Evolutionary conservation across 179 eudicot species (phyloP).

Genomic region (Pouteria campechiana): DNA sequence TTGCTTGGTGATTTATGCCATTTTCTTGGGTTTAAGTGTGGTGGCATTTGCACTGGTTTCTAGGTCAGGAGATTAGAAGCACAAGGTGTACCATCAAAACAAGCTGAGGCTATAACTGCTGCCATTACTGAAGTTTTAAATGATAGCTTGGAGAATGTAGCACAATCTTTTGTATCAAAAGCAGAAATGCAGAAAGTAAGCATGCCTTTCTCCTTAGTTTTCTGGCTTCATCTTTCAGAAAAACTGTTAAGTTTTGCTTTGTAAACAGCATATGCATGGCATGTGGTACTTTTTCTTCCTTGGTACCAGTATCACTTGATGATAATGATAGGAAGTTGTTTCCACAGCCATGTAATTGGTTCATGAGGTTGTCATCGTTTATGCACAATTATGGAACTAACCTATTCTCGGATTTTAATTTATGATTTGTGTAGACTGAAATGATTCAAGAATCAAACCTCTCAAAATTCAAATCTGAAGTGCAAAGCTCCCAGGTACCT

Average conservation of each 20-base stretch:
- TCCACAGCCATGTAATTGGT: no score
- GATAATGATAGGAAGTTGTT: no score
- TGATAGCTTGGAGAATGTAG: conserved; percentile 60
- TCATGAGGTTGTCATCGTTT: no score
- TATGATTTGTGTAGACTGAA: conserved; percentile 26
- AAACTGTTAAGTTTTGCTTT: no score
- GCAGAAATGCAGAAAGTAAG: conserved; percentile 58
- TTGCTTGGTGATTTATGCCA: no score
- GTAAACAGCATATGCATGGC: no score
- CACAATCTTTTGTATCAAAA: conserved; percentile 52
- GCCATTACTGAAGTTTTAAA: conserved; percentile 60
- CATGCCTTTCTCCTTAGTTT: not conserved
- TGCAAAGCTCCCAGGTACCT: conserved; percentile 64
- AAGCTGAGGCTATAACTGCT: conserved; percentile 77
- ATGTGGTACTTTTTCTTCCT: no score
- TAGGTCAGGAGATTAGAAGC: conserved; percentile 70
- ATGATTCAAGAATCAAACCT: conserved; percentile 49
- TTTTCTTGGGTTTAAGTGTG: no score
- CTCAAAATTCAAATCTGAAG: conserved; percentile 52
- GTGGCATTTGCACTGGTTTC: no score
- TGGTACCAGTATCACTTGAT: no score
- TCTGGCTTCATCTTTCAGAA: not conserved
- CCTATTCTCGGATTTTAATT: no score
- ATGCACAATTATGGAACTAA: no score
- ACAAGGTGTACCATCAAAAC: conserved; percentile 69